Conservation (phyloP, 2,329 filamentous ascomycete species). For the Fusarium sp. region DNA sequence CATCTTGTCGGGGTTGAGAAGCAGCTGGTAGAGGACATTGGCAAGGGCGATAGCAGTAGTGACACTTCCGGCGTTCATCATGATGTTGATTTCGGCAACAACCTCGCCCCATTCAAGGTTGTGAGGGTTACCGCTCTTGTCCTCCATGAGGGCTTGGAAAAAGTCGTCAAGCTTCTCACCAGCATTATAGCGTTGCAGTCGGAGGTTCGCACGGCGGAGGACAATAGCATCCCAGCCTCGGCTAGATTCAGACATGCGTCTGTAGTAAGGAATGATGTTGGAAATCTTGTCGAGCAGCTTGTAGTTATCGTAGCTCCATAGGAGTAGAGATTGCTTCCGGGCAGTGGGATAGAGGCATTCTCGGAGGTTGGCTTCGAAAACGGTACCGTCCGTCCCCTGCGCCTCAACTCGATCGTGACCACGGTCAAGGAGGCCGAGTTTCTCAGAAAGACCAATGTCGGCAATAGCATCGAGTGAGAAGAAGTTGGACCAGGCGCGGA, state of each 20-base stretch:
- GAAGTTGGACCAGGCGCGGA: conserved; percentile 62
- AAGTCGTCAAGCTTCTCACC: conserved; percentile 70
- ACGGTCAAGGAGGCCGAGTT: conserved; percentile 62
- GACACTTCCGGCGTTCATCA: conserved; percentile 64
- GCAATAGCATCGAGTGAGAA: conserved; percentile 68
- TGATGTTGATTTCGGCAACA: conserved; percentile 65
- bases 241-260: conserved; percentile 27
- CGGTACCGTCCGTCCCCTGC: conserved; percentile 58
- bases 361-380: conserved; percentile 59
- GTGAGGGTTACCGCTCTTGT: conserved; percentile 52
- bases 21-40: conserved; percentile 64
- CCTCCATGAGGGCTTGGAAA: conserved; percentile 66
- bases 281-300: conserved; percentile 59
- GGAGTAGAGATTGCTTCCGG: conserved; percentile 60
- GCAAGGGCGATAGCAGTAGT: conserved; percentile 62
- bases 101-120: conserved; percentile 67
- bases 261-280: conserved; percentile 59
- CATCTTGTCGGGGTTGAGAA: conserved; percentile 57
- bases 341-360: conserved; percentile 62
- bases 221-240: conserved; percentile 54
- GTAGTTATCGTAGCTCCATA: conserved; percentile 65
- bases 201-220: conserved; percentile 53
- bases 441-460: conserved; percentile 64
- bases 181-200: conserved; percentile 24
- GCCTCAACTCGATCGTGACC: conserved; percentile 59